Evolutionary conservation across 148 eudicot genomes (phyloP).

Genomic region (Limonium bicolor): DNA sequence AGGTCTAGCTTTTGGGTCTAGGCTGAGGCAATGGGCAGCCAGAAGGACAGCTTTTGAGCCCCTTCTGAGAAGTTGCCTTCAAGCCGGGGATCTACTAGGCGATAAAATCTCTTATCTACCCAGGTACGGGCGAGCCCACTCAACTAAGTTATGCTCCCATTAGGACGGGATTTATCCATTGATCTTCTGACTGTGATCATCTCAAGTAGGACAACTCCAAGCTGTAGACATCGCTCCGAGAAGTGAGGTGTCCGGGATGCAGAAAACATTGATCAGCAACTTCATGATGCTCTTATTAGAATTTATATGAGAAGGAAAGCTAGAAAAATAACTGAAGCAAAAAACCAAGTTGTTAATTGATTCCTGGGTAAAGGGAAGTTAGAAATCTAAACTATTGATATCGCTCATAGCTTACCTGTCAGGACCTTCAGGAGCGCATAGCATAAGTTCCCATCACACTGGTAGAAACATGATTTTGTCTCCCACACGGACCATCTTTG

Average conservation of each 20-base stretch:
- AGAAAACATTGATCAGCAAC: too few species aligned
- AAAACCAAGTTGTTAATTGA: too few species aligned
- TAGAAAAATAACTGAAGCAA: too few species aligned
- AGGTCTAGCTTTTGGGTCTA: slow-evolving; percentile 28
- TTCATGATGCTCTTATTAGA: too few species aligned
- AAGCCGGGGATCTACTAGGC: slow-evolving; percentile 26
- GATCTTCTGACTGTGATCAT: slow-evolving; percentile 25
- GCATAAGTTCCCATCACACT: too few species aligned
- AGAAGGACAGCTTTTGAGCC: slow-evolving; percentile 18
- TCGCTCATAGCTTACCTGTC: slow-evolving; percentile 20
- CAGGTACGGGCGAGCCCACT: slow-evolving; percentile 30
- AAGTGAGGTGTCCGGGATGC: slow-evolving; percentile 32
- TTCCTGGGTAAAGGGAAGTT: too few species aligned
- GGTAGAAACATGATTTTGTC: too few species aligned
- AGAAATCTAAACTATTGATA: too few species aligned
- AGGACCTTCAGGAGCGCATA: too few species aligned
- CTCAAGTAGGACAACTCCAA: slow-evolving; percentile 31
- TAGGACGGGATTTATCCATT: slow-evolving; percentile 27
- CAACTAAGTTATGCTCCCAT: slow-evolving; percentile 33
- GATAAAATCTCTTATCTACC: slow-evolving; percentile 14
- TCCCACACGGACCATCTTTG: too few species aligned
- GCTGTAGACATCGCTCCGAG: slow-evolving; percentile 35
- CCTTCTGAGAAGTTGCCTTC: slow-evolving; percentile 28
- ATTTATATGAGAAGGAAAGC: too few species aligned
- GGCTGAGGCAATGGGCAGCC: slow-evolving; percentile 30